These are phyloP conservation scores for Sporothrix euskadiensis DNA, from an alignment of 2,329 filamentous ascomycete species.

Conservation along the genomic window DNA sequence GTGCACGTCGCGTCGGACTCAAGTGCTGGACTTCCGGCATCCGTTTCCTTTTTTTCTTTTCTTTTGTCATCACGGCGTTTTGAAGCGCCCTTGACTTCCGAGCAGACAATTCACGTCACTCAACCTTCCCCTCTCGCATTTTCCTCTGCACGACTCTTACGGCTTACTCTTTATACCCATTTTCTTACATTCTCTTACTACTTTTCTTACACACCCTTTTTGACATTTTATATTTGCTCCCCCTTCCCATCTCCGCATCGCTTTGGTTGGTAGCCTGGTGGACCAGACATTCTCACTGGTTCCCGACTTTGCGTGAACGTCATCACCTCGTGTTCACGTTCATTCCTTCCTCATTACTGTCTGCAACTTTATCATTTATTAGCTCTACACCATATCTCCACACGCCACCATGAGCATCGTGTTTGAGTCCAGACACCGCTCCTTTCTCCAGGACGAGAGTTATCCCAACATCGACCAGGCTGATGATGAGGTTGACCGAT, in stretches of 20 bases:
- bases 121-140: too few species aligned
- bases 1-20: background rate
- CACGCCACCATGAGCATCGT: constrained; percentile 33
- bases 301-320: background rate
- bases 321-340: background rate
- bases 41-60: background rate
- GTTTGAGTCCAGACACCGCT: constrained; percentile 31
- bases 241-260: background rate
- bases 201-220: background rate
- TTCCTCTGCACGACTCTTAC: background rate
- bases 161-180: constrained; percentile 3
- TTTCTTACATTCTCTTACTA: background rate
- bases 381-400: background rate
- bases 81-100: background rate
- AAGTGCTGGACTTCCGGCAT: constrained; percentile 4
- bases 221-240: background rate
- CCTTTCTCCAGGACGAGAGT: constrained; percentile 33
- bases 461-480: constrained; percentile 35
- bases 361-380: constrained; percentile 4
- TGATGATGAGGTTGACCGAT: constrained; percentile 31
- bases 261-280: constrained; percentile 20
- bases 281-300: background rate
- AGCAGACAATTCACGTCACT: background rate
- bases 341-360: background rate
- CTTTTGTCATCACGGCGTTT: background rate